Conservation (phyloP, 1,284 basidiomycete genomes). For the Sporisorium graminicola region DNA sequence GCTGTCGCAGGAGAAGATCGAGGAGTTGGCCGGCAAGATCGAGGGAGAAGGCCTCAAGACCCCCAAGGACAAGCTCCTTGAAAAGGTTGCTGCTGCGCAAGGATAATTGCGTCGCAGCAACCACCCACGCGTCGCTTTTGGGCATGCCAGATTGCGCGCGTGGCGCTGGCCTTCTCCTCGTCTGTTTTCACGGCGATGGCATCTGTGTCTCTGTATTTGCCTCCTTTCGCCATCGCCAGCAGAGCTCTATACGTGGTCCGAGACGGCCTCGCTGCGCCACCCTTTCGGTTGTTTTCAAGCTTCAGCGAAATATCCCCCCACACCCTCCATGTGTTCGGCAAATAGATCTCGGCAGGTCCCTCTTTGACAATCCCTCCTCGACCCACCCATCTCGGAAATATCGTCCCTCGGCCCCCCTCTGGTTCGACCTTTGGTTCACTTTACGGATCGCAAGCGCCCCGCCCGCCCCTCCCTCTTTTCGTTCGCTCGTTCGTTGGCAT, state of each 20-base stretch:
- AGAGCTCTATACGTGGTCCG: background rate
- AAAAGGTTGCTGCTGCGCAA: constrained; percentile 62
- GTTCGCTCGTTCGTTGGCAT: background rate
- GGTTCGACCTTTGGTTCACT: constrained; percentile 1
- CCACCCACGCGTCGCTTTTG: constrained; percentile 42
- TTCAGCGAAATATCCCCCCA: constrained; percentile 26
- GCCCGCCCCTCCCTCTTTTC: background rate
- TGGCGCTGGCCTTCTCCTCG: constrained; percentile 11
- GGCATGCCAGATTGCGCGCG: constrained; percentile 7
- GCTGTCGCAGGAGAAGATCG: constrained; percentile 61
- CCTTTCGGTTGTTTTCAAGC: constrained; percentile 14
- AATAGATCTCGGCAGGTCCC: constrained; percentile 38
- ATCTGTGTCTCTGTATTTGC: constrained; percentile 23
- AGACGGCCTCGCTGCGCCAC: background rate
- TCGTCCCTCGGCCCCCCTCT: background rate
- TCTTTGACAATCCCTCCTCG: constrained; percentile 21
- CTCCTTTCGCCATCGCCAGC: constrained; percentile 23
- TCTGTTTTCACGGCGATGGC: constrained; percentile 18
- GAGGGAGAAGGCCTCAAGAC: constrained; percentile 66
- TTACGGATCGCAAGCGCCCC: constrained; percentile 19
- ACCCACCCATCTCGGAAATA: constrained; percentile 10
- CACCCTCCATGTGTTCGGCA: constrained; percentile 17
- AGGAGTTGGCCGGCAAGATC: constrained; percentile 62
- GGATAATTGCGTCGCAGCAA: constrained; percentile 19
- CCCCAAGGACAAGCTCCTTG: constrained; percentile 66